Conservation (phyloP, 495 filamentous ascomycete species). For the Tuber calosporum region DNA sequence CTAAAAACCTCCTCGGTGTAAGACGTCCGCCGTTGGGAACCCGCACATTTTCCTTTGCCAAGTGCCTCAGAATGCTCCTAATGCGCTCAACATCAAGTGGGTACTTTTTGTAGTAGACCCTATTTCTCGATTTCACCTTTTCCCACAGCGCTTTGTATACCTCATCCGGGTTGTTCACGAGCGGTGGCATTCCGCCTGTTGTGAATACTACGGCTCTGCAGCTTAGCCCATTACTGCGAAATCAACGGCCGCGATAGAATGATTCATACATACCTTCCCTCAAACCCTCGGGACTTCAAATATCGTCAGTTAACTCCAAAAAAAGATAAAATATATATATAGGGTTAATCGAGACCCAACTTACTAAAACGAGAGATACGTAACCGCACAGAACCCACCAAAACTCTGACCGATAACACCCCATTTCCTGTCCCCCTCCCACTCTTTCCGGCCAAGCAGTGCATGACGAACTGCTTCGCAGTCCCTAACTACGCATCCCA, state of each 20-base stretch:
- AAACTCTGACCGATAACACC: constrained; percentile 78
- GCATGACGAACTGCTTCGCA: constrained; percentile 74
- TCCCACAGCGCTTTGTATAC: constrained; percentile 68
- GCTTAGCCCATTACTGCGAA: not conserved
- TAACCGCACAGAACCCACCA: constrained; percentile 75
- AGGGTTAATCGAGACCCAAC: constrained; percentile 29
- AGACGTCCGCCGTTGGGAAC: constrained; percentile 63
- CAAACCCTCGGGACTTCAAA: constrained; percentile 59
- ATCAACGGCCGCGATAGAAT: not conserved
- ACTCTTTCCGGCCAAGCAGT: constrained; percentile 57
- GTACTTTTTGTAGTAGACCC: constrained; percentile 74
- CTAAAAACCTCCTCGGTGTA: constrained; percentile 62
- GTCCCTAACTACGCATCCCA: constrained; percentile 56
- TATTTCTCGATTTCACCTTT: constrained; percentile 60
- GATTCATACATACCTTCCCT: constrained; percentile 49
- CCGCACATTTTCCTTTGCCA: constrained; percentile 52
- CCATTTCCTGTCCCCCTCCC: constrained; percentile 70
- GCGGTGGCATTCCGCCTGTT: constrained; percentile 71
- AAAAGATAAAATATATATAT: too few relatives aligned
- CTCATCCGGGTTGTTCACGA: constrained; percentile 61
- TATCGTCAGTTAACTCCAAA: not conserved
- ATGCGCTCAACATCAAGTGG: constrained; percentile 72
- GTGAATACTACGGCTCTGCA: constrained; percentile 53
- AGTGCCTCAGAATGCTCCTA: constrained; percentile 56
- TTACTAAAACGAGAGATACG: constrained; percentile 71